Evolutionary conservation across 495 filamentous ascomycete genomes (phyloP).

Genomic region (Ramalina peruviana): DNA sequence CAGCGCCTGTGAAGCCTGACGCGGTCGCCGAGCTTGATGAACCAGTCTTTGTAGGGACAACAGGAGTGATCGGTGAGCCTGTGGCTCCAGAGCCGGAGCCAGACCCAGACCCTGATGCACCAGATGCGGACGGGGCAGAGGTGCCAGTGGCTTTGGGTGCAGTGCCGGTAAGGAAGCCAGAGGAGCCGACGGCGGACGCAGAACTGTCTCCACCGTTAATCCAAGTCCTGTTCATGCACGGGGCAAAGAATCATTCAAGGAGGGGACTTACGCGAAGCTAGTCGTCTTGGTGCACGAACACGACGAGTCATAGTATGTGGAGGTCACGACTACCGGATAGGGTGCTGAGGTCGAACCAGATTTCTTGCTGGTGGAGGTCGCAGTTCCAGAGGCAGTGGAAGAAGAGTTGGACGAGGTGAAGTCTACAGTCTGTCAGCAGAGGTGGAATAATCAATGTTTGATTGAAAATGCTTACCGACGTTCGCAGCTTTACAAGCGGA

Average conservation of each 20-base stretch:
- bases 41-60: constrained; percentile 9
- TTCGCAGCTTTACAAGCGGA: constrained; percentile 8
- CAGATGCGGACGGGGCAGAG: constrained; percentile 1
- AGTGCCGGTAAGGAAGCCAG: constrained; percentile 8
- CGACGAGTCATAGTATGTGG: constrained; percentile 13
- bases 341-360: constrained; percentile 8
- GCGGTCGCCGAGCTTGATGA: constrained; percentile 6
- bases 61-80: constrained; percentile 13
- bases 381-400: constrained; percentile 6
- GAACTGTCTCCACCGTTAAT: not conserved
- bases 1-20: constrained; percentile 11
- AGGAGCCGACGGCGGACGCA: constrained; percentile 3
- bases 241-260: not conserved
- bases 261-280: constrained; percentile 3
- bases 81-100: constrained; percentile 5
- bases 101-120: constrained; percentile 3
- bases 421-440: not conserved
- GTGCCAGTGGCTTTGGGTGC: constrained; percentile 6
- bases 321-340: constrained; percentile 13
- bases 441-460: not conserved
- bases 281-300: constrained; percentile 17
- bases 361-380: not conserved
- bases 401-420: constrained; percentile 7
- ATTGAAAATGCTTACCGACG: not conserved
- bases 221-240: not conserved